Evolutionary conservation across 371 early-diverging fungal species (phyloP).

Genomic region (Zancudomyces culisetae): DNA sequence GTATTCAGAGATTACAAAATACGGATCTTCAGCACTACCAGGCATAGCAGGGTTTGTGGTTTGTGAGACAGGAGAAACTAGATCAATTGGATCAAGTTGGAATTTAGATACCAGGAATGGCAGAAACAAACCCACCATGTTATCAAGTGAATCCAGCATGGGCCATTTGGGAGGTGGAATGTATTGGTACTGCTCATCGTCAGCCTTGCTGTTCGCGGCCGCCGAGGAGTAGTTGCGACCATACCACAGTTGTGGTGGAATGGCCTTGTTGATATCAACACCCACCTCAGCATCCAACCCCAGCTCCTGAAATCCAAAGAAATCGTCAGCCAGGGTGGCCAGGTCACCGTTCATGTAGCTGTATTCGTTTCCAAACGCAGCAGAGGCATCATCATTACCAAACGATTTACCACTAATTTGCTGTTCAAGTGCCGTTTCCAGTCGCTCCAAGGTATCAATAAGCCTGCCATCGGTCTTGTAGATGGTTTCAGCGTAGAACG

Average conservation of each 20-base stretch:
- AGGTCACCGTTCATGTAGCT: conserved; percentile 4
- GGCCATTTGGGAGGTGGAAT: conserved; percentile 40
- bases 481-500: conserved; percentile 57
- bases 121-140: conserved; percentile 48
- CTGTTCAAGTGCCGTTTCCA: conserved; percentile 46
- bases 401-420: conserved; percentile 7
- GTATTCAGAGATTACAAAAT: neutral
- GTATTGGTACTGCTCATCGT: conserved; percentile 23
- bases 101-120: conserved; percentile 42
- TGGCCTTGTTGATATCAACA: conserved; percentile 18
- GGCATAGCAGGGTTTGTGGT: neutral
- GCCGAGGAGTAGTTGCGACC: conserved; percentile 17
- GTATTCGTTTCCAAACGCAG: neutral
- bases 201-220: neutral
- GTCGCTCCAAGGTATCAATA: conserved; percentile 44
- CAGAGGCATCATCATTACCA: neutral
- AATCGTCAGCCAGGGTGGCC: conserved; percentile 59
- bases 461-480: conserved; percentile 46
- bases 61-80: conserved; percentile 6
- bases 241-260: conserved; percentile 50
- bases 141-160: conserved; percentile 28
- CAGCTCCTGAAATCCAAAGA: conserved; percentile 72
- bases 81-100: conserved; percentile 17
- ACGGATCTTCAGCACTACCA: neutral
- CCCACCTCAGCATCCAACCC: conserved; percentile 52